Conservation (phyloP, 1,284 basidiomycete species). For the Sanghuangporus sanghuang region DNA sequence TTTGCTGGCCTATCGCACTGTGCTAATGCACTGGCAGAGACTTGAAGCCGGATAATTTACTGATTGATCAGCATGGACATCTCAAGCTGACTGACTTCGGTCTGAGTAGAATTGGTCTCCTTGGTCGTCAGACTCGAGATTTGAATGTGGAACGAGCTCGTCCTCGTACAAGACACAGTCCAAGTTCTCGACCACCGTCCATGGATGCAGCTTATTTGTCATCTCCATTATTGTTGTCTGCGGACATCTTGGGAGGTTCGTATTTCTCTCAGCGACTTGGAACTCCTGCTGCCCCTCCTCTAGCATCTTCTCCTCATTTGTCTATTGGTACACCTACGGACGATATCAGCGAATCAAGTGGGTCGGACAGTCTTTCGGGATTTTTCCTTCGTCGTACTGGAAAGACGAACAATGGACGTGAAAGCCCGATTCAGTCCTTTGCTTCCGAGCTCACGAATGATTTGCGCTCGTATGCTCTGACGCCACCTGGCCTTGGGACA, state of each 20-base stretch:
- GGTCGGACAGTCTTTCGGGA: slow-evolving; percentile 69
- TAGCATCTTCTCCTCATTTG: slow-evolving; percentile 60
- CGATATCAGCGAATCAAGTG: slow-evolving; percentile 81
- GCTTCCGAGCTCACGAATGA: slow-evolving; percentile 79
- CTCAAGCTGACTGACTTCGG: slow-evolving; percentile 98
- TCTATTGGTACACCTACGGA: slow-evolving; percentile 49
- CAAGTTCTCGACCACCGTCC: slow-evolving; percentile 72
- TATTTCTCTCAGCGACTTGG: slow-evolving; percentile 66
- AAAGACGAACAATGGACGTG: slow-evolving; percentile 39
- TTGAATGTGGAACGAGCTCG: slow-evolving; percentile 47
- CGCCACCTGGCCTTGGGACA: slow-evolving; percentile 45
- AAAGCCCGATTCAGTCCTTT: slow-evolving; percentile 78
- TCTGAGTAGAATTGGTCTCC: slow-evolving; percentile 91
- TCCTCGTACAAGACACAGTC: slow-evolving; percentile 54
- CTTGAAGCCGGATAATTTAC: slow-evolving; percentile 95
- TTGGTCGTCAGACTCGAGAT: slow-evolving; percentile 92
- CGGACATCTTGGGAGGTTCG: slow-evolving; percentile 58
- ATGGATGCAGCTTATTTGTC: slow-evolving; percentile 79
- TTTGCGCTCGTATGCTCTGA: slow-evolving; percentile 59
- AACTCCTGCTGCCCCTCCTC: slow-evolving; percentile 48
- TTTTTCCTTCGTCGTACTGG: slow-evolving; percentile 48
- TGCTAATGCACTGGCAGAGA: slow-evolving; percentile 53
- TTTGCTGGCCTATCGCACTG: neutral
- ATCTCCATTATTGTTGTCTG: slow-evolving; percentile 61
- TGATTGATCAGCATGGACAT: slow-evolving; percentile 95